A percentile compares a stretch with the other conserved stretches of the same genome.
These are phyloP conservation scores for Penstemon newberryi DNA, from an alignment of 257 asterid species.

Conservation along the genomic window DNA sequence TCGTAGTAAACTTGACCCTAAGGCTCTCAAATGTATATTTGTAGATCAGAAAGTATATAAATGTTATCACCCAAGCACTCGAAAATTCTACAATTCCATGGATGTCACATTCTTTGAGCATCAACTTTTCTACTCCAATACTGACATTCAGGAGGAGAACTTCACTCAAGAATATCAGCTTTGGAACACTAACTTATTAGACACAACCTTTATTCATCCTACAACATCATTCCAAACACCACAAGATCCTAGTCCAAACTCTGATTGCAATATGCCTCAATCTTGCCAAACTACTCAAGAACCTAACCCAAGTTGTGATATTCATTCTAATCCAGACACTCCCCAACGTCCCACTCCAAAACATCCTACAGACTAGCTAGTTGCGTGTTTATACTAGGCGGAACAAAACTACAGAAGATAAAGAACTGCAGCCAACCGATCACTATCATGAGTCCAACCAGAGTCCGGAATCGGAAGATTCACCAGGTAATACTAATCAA, in stretches of 20 bases:
- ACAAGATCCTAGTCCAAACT: too few species aligned
- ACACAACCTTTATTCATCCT: background rate
- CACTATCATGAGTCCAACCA: background rate
- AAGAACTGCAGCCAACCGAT: background rate
- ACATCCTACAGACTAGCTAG: background rate
- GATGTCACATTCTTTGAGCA: background rate
- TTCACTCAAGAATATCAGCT: background rate
- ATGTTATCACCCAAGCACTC: background rate
- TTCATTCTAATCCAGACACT: too few species aligned
- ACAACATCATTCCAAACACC: background rate
- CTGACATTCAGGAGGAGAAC: conserved; percentile 2
- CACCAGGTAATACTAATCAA: background rate
- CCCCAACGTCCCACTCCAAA: background rate
- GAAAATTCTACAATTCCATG: background rate
- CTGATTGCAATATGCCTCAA: too few species aligned
- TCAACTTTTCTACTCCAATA: background rate
- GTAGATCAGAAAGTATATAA: background rate
- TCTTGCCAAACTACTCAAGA: too few species aligned
- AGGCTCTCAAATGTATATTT: background rate
- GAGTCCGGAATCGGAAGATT: background rate
- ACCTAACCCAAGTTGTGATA: background rate
- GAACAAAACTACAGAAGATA: background rate
- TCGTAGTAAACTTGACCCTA: background rate
- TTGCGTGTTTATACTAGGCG: background rate
- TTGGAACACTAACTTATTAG: background rate